Evolutionary conservation across 2,329 filamentous ascomycete species (phyloP).

Genomic region (Cladosporium phlei): DNA sequence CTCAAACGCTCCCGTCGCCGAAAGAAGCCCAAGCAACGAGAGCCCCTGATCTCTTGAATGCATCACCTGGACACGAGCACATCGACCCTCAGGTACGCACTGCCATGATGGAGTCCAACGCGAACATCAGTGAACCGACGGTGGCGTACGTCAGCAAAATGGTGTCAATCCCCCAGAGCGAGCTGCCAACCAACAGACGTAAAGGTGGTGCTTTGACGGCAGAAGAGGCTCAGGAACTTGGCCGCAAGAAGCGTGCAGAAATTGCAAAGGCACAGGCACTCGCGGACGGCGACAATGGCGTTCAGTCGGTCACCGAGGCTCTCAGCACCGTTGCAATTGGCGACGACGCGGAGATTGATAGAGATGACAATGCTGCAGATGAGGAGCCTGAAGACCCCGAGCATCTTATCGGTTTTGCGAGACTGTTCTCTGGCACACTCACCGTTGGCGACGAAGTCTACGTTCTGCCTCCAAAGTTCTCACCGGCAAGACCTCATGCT

Average conservation of each 20-base stretch:
- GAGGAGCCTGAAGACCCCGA: slow-evolving; percentile 66
- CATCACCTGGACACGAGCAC: slow-evolving; percentile 69
- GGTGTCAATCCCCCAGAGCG: slow-evolving; percentile 90
- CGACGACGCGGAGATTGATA: slow-evolving; percentile 39
- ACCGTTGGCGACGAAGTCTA: slow-evolving; percentile 87
- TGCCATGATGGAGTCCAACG: slow-evolving; percentile 80
- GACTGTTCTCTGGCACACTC: slow-evolving; percentile 86
- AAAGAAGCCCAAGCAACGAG: slow-evolving; percentile 71
- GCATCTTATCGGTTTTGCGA: slow-evolving; percentile 88
- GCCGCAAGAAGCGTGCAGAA: slow-evolving; percentile 81
- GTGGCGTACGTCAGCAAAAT: slow-evolving; percentile 98
- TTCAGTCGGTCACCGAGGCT: slow-evolving; percentile 55
- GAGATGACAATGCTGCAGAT: slow-evolving; percentile 50
- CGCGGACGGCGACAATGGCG: slow-evolving; percentile 42
- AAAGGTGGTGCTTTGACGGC: slow-evolving; percentile 68
- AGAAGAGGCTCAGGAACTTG: slow-evolving; percentile 85
- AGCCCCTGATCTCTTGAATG: slow-evolving; percentile 71
- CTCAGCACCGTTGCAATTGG: slow-evolving; percentile 60
- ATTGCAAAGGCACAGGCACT: slow-evolving; percentile 73
- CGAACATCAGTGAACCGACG: slow-evolving; percentile 65
- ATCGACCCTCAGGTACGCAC: slow-evolving; percentile 66
- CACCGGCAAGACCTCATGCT: slow-evolving; percentile 68
- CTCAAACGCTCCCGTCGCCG: slow-evolving; percentile 87
- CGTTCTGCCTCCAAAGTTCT: slow-evolving; percentile 89
- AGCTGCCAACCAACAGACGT: slow-evolving; percentile 81